Evolutionary conservation across 73 alveolate species (phyloP), one percentile per base, ranked within the genome.

Genomic region (Paramecium caudatum): DNA sequence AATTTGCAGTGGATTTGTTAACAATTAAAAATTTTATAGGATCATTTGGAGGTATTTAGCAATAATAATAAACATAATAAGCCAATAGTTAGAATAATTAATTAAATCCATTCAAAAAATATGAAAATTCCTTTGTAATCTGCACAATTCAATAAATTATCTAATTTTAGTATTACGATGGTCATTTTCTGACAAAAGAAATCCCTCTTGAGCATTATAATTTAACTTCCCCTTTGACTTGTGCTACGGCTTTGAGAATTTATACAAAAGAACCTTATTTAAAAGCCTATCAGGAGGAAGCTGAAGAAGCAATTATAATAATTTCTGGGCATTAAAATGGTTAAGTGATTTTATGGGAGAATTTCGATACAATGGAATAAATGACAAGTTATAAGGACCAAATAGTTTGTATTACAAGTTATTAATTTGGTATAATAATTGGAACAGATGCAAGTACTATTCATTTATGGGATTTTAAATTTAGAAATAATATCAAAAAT

Each of bases 201-300:
- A 63, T 63, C 0, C 27, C 39, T 7, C 45, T 86, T 5, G 70
- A 78, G n/a, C 41, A 86, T 5, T 86, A 62, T 86, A 47, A 86
- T 41, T 62, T 86, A 25, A 43, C 23, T 25, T 55, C 74, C 15
- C 90, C 82, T 23, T 61, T 86, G 12, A 86, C 93, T 4, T 86
- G 93, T 63, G 93, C 93, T 9, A 86, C 93, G 10, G 84, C 90
- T 21, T 55, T 86, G 16, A 70, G 93, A 23, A 86, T 86, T 3
- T 15, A 63, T 12, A 48, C 47, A 25, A 78, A 86, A 15, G 82
- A 86, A 10, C 93, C 93, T 0, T 63, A 86, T 45, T 25, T 78
- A 25, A 86, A 86, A 43, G 61, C 69, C 21, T 62, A 78, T 62
- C 30, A 86, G 13, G 93, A 45, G 61, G 93, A 86, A 41, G 41